Base-by-base conservation (phyloP, 352 stramenopile genomes). In the Phytophthora melonis region DNA sequence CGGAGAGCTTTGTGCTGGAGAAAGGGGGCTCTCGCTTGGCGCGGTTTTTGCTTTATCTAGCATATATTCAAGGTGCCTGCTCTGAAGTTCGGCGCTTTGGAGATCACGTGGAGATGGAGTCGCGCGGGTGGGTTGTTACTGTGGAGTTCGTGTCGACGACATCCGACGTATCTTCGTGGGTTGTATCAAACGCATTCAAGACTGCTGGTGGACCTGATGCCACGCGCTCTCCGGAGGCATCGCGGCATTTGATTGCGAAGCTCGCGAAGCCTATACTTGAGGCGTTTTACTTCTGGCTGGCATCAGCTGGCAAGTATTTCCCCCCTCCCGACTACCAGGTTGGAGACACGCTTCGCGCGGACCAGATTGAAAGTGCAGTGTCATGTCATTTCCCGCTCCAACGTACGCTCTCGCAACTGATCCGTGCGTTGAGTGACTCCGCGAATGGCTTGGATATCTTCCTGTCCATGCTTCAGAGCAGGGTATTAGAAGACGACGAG, bases 141-240 rank as follows among this genome's bases (percentile, higher is more conserved):
- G 88, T 94, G 23, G 88, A 94, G 60, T 94, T 93, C 63, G 86
- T 93, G n/a, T 95, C 88, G 7, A 95, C 88, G 4, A 88, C 87
- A 10, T 93, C 85, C 3, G 88, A 95, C 34, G 86, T 93, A 11
- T 95, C 88, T 63, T 89, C 78, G 23, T 92, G 88, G 85, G 87
- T 95, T 43, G 81, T 95, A 23, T 82, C 87, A 45, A 95, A 95
- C 49, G 86, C 88, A 21, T 92, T 95, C 60, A 93, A 93, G 72
- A 78, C 63, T 41, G 68, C 67, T 57, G 67, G 56, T 23, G 75
- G 71, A 16, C 58, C 58, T 0, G 60, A 80, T n/a, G 58, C 45
- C 53, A 68, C 49, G n/a, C 72, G 68, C 18, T 72, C 72, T 13
- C 57, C 68, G 3, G 66, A 82, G 16, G 62, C 68, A 16, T 72